phyloP scores from a whole-genome alignment of 768 basidiomycete species.

The Boletus bicolor region DNA sequence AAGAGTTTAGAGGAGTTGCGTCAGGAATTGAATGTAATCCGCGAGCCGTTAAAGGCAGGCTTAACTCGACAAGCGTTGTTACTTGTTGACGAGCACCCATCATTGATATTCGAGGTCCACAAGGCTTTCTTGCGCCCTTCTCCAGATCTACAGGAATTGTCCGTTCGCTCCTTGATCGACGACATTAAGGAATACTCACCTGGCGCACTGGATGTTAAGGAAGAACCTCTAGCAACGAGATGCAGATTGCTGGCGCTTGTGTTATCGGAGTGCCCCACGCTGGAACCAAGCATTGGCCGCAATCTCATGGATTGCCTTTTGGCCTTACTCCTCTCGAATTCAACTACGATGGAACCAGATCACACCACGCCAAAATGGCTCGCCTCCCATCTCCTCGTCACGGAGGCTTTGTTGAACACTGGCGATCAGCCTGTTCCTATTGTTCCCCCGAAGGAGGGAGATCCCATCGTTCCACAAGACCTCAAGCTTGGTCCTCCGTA shows the following conservation, averaged over 20 bases:
- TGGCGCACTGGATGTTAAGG: conserved; percentile 62
- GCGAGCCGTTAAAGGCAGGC: conserved; percentile 61
- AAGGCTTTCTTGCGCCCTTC: conserved; percentile 71
- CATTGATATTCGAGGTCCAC: conserved; percentile 86
- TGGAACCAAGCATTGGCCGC: conserved; percentile 52
- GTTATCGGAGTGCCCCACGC: conserved; percentile 67
- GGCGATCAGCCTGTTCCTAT: conserved; percentile 70
- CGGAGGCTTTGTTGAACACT: conserved; percentile 76
- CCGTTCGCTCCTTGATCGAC: conserved; percentile 70
- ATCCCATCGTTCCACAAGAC: conserved; percentile 50
- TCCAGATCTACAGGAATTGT: conserved; percentile 57
- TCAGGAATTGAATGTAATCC: conserved; percentile 58
- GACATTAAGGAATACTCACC: conserved; percentile 71
- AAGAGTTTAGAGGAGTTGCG: conserved; percentile 61
- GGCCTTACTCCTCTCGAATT: conserved; percentile 60
- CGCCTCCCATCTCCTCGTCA: conserved; percentile 78
- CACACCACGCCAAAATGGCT: conserved; percentile 79
- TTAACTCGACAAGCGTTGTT: conserved; percentile 69
- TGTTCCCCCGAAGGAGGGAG: conserved; percentile 66
- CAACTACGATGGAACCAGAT: conserved; percentile 47
- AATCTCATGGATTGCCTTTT: conserved; percentile 68
- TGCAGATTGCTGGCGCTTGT: conserved; percentile 85
- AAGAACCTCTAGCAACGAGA: conserved; percentile 75
- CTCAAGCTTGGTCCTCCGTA: conserved; percentile 61
- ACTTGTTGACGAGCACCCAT: conserved; percentile 83